A percentile compares a stretch with the other conserved stretches of the same genome.
phyloP scores from a whole-genome alignment of 257 asterid genomes.

The Datura wrightii region DNA sequence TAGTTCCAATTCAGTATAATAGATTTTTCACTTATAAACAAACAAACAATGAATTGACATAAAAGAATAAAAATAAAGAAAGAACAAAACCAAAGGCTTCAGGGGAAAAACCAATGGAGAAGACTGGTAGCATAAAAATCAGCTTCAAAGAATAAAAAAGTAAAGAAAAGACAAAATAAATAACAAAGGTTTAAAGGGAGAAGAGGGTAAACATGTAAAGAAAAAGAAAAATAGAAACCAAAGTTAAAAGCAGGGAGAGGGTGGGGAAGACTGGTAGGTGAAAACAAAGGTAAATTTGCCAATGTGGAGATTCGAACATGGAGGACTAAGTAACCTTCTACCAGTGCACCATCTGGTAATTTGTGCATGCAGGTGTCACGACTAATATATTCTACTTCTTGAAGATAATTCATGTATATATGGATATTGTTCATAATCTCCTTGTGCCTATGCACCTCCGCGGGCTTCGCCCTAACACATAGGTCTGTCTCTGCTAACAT shows the following conservation, averaged over 20 bases:
- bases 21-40: background rate
- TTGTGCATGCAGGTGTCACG: background rate
- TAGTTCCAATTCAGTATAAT: background rate
- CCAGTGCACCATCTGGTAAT: background rate
- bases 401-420: background rate
- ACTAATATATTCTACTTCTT: conserved; percentile 16
- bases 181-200: no score
- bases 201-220: no score
- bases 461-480: background rate
- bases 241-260: no score
- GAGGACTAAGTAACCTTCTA: background rate
- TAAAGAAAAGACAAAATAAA: no score
- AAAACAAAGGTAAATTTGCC: no score
- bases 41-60: background rate
- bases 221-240: no score
- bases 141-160: no score
- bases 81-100: no score
- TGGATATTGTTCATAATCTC: background rate
- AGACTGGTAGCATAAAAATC: no score
- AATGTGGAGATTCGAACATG: background rate
- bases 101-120: no score
- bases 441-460: background rate
- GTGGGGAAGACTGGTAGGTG: no score
- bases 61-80: no score
- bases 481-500: background rate